phyloP scores from a whole-genome alignment of 176 grass and related monocot genomes.

The Oryza glaberrima region DNA sequence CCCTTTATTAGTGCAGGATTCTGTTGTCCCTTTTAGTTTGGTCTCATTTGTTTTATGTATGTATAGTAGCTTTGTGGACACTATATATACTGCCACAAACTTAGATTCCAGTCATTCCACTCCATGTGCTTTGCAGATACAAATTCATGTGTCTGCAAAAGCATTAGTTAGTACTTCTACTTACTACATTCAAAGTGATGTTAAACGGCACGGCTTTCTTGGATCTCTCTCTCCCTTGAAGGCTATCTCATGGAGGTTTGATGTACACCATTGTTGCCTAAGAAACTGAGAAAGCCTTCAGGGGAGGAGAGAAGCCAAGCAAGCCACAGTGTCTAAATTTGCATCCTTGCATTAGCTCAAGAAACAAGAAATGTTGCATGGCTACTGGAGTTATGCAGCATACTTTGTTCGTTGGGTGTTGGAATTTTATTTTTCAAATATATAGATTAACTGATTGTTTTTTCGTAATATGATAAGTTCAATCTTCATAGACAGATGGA shows the following conservation, averaged over 20 bases:
- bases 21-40: slow-evolving; percentile 30
- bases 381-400: neutral
- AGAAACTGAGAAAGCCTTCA: slow-evolving; percentile 38
- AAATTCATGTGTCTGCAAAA: neutral
- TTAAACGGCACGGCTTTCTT: slow-evolving; percentile 44
- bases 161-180: neutral
- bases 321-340: slow-evolving; percentile 33
- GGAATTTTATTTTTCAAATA: neutral
- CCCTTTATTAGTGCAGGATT: slow-evolving; percentile 14
- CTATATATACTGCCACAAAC: slow-evolving; percentile 38
- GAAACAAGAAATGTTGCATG: neutral
- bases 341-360: neutral
- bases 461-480: neutral
- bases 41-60: slow-evolving; percentile 31
- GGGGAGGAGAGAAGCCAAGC: slow-evolving; percentile 36
- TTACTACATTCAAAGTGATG: slow-evolving; percentile 8
- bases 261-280: neutral
- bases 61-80: slow-evolving; percentile 26
- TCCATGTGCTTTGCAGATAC: slow-evolving; percentile 6
- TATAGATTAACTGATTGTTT: neutral
- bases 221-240: slow-evolving; percentile 65
- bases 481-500: neutral
- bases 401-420: neutral
- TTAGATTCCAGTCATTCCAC: neutral
- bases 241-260: slow-evolving; percentile 28